Conservation (phyloP, 768 basidiomycete species). For the Mycena rosella region DNA sequence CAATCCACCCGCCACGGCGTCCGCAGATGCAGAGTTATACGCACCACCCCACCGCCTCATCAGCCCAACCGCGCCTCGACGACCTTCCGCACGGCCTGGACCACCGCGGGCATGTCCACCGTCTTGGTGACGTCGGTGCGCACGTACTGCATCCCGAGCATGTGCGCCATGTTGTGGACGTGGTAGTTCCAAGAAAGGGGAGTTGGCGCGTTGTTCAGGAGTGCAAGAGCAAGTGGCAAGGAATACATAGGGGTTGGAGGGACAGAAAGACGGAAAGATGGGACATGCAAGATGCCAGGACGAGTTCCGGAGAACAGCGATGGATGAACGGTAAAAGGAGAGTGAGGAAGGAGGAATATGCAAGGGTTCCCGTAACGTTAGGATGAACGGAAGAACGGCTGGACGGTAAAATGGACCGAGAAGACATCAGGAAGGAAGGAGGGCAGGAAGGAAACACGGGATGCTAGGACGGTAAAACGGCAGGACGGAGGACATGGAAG, state of each 20-base stretch:
- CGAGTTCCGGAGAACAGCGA: no score
- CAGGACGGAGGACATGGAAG: neutral
- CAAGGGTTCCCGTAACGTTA: no score
- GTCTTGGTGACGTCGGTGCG: slow-evolving; percentile 18
- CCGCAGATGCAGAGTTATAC: no score
- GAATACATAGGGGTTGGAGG: neutral
- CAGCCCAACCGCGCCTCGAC: slow-evolving; percentile 19
- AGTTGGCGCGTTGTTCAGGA: neutral
- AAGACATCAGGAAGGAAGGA: neutral
- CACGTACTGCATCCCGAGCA: slow-evolving; percentile 35
- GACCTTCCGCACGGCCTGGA: slow-evolving; percentile 16
- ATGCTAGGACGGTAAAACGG: no score
- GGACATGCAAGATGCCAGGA: neutral
- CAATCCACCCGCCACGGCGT: no score
- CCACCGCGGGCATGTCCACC: slow-evolving; percentile 31
- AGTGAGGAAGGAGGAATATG: neutral
- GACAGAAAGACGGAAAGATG: neutral
- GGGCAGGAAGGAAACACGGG: no score
- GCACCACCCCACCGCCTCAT: no score
- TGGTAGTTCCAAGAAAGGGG: slow-evolving; percentile 24
- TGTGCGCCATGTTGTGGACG: slow-evolving; percentile 39
- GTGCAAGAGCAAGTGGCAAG: neutral
- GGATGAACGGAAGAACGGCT: neutral
- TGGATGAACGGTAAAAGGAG: neutral
- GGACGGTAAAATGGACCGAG: neutral